These are phyloP conservation scores for Microglena sp. DNA, from an alignment of 139 green algal genomes.

Conservation along the genomic window DNA sequence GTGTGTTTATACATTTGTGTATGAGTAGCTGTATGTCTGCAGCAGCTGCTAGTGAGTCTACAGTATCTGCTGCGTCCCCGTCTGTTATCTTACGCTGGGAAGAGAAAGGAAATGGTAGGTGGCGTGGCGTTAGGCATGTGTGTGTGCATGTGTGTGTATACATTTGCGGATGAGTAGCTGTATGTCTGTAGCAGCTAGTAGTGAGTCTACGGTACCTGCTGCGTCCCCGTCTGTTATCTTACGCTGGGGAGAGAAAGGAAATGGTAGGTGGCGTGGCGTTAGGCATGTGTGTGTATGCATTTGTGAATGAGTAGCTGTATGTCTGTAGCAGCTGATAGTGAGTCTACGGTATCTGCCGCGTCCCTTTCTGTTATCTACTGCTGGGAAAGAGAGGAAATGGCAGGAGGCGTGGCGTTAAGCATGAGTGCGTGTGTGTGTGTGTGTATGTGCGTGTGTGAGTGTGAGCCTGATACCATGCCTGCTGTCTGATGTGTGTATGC, in stretches of 20 bases:
- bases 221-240: not conserved
- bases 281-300: not conserved
- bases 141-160: constrained; percentile 1
- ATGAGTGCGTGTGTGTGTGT: not conserved
- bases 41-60: not conserved
- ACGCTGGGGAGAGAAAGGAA: not conserved
- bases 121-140: not conserved
- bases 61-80: not conserved
- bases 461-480: too few species aligned
- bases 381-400: not conserved
- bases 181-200: not conserved
- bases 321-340: not conserved
- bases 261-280: not conserved
- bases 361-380: not conserved
- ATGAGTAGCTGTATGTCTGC: not conserved
- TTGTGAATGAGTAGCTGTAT: not conserved
- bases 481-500: too few species aligned
- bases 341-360: not conserved
- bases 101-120: not conserved
- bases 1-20: not conserved
- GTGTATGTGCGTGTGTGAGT: too few species aligned
- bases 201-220: not conserved
- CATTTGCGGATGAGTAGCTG: not conserved
- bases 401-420: not conserved
- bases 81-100: not conserved